Conservation (phyloP, 2,329 filamentous ascomycete species). For the Neofusicoccum laricinum region DNA sequence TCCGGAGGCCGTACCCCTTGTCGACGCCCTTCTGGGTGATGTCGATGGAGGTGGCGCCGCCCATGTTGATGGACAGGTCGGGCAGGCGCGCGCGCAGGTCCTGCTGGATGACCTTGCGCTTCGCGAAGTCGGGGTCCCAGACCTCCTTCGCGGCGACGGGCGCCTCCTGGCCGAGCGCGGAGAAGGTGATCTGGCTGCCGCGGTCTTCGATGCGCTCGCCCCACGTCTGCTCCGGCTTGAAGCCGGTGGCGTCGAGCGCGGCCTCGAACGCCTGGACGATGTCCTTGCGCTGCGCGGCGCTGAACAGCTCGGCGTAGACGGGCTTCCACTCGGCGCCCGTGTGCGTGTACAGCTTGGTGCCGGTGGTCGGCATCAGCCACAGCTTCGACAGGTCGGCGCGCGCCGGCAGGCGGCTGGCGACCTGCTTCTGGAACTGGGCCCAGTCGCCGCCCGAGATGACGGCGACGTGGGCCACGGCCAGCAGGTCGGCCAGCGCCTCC, state of each 20-base stretch:
- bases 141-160: slow-evolving; percentile 35
- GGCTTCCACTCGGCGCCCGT: slow-evolving; percentile 28
- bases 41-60: slow-evolving; percentile 41
- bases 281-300: slow-evolving; percentile 25
- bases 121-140: slow-evolving; percentile 42
- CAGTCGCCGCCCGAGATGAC: slow-evolving; percentile 44
- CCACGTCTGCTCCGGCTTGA: slow-evolving; percentile 39
- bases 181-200: slow-evolving; percentile 43
- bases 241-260: slow-evolving; percentile 36
- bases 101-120: slow-evolving; percentile 39
- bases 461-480: slow-evolving; percentile 39
- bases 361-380: slow-evolving; percentile 45
- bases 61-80: slow-evolving; percentile 41
- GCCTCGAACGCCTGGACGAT: slow-evolving; percentile 37
- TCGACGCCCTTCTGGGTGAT: slow-evolving; percentile 41
- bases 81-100: slow-evolving; percentile 37
- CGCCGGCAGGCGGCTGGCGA: slow-evolving; percentile 36
- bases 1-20: slow-evolving; percentile 33
- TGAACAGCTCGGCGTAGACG: slow-evolving; percentile 41
- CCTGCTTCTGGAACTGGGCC: slow-evolving; percentile 43
- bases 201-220: slow-evolving; percentile 42
- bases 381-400: slow-evolving; percentile 37
- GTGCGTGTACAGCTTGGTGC: slow-evolving; percentile 41
- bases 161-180: slow-evolving; percentile 41
- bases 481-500: slow-evolving; percentile 33